These are phyloP conservation scores for Talaromyces adpressus DNA, from an alignment of 495 filamentous ascomycete genomes.

Conservation along the genomic window DNA sequence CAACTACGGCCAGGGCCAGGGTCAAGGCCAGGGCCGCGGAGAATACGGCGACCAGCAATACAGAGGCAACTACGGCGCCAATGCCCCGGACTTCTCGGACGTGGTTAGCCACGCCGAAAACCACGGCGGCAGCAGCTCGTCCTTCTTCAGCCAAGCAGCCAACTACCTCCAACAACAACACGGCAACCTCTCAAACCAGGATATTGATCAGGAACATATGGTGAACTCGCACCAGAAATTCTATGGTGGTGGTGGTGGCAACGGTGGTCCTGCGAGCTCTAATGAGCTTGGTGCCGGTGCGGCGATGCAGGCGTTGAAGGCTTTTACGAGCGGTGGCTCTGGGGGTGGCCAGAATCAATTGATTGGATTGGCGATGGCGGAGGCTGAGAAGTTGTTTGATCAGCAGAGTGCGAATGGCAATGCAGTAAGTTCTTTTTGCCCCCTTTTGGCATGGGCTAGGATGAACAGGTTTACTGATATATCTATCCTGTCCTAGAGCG, in stretches of 20 bases:
- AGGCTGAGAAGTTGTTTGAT: slow-evolving; percentile 62
- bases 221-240: slow-evolving; percentile 49
- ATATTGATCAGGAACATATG: slow-evolving; percentile 50
- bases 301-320: slow-evolving; percentile 63
- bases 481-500: slow-evolving; percentile 19
- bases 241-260: slow-evolving; percentile 36
- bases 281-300: slow-evolving; percentile 50
- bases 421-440: slow-evolving; percentile 38
- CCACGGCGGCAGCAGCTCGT: slow-evolving; percentile 5
- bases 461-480: slow-evolving; percentile 11
- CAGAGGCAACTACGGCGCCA: slow-evolving; percentile 8
- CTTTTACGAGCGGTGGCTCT: slow-evolving; percentile 39
- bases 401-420: slow-evolving; percentile 44
- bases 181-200: slow-evolving; percentile 11
- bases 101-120: slow-evolving; percentile 4
- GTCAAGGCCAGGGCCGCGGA: background rate
- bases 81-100: slow-evolving; percentile 6
- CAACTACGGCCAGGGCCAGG: background rate
- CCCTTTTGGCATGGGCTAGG: background rate
- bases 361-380: slow-evolving; percentile 60
- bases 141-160: slow-evolving; percentile 8
- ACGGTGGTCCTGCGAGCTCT: slow-evolving; percentile 26
- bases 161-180: slow-evolving; percentile 8
- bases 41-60: slow-evolving; percentile 7
- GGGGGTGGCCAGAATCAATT: slow-evolving; percentile 47